These are phyloP conservation scores for Raffaelea albimanens DNA, from an alignment of 2,329 filamentous ascomycete species.

Conservation along the genomic window DNA sequence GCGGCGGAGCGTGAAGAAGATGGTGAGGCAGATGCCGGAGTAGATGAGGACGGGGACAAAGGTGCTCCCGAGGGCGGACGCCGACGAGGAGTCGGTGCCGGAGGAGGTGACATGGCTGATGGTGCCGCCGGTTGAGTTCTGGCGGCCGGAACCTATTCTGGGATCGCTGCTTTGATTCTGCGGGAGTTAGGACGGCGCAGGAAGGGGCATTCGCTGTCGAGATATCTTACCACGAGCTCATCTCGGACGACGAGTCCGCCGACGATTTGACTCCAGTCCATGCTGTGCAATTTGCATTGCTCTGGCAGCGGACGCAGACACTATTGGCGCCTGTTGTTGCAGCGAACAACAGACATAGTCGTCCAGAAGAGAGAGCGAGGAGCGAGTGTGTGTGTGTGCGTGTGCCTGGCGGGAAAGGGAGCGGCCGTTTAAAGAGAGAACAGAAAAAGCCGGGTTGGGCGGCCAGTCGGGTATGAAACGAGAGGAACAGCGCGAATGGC, in stretches of 20 bases:
- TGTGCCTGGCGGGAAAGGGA: neutral
- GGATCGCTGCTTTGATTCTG: conserved; percentile 25
- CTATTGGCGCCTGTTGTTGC: neutral
- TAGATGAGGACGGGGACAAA: conserved; percentile 42
- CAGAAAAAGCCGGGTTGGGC: too few relatives aligned
- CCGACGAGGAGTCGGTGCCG: conserved; percentile 29
- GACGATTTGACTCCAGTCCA: conserved; percentile 9
- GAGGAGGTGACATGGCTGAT: conserved; percentile 22
- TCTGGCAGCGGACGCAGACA: neutral
- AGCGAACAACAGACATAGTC: neutral
- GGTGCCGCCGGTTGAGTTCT: conserved; percentile 28
- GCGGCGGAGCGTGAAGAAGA: conserved; percentile 41
- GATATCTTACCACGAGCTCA: neutral
- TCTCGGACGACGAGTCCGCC: conserved; percentile 5
- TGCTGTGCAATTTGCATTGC: conserved; percentile 7
- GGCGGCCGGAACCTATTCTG: conserved; percentile 32
- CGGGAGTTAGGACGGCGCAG: neutral
- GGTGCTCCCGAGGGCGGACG: conserved; percentile 35
- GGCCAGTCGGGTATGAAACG: too few relatives aligned
- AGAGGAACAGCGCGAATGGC: too few relatives aligned
- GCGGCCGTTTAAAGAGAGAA: neutral
- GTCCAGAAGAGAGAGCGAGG: neutral
- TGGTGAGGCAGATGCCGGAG: conserved; percentile 35
- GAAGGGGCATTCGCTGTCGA: neutral
- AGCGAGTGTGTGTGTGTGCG: neutral